Evolutionary conservation across 306 rosid species (phyloP).

Genomic region (Inga laurina): DNA sequence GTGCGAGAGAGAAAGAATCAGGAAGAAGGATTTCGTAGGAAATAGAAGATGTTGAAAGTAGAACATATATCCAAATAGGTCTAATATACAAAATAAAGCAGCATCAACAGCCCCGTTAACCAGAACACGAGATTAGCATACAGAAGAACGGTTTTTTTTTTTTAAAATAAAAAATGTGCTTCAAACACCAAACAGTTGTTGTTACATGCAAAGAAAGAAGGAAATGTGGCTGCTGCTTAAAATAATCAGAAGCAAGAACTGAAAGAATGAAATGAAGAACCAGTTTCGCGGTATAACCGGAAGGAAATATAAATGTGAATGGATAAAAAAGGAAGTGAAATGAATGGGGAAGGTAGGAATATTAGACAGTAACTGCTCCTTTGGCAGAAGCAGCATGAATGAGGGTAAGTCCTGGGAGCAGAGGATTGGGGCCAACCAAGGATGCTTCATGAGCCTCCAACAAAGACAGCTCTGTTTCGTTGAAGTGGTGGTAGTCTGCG

Average conservation of each 20-base stretch:
- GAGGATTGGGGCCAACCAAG: constrained; percentile 24
- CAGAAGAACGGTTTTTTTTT: background rate
- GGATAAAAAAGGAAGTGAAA: background rate
- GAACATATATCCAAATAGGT: background rate
- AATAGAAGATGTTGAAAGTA: too few relatives aligned
- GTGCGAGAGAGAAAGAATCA: background rate
- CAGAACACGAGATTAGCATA: background rate
- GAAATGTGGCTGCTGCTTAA: background rate
- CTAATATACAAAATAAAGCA: background rate
- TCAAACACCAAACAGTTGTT: background rate
- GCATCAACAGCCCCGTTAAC: background rate
- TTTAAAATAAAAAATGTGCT: background rate
- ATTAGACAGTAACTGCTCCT: constrained; percentile 65
- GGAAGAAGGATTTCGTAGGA: background rate
- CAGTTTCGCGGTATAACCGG: background rate
- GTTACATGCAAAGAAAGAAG: background rate
- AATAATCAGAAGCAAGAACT: background rate
- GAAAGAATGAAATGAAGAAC: background rate
- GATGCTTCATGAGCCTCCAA: constrained; percentile 54
- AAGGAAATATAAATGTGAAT: background rate
- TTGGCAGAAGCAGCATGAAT: constrained; percentile 70
- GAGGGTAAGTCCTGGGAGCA: constrained; percentile 72
- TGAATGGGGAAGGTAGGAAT: background rate
- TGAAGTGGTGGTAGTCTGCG: constrained; percentile 32
- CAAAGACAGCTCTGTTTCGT: constrained; percentile 60